Conservation (phyloP, 257 asterid genomes). For the Gentiana straminea region DNA sequence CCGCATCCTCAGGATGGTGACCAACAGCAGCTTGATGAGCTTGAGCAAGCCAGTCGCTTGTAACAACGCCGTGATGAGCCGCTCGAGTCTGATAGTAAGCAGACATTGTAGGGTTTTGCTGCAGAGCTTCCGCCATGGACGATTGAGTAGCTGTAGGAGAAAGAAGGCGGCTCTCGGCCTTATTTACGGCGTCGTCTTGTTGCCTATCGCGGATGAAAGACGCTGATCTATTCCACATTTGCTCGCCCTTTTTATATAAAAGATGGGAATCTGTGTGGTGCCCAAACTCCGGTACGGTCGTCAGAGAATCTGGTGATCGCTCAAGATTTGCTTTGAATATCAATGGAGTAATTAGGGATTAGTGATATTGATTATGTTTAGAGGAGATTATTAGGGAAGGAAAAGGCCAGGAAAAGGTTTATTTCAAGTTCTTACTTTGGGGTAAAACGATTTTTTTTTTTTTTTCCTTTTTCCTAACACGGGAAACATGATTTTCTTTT, state of each 20-base stretch:
- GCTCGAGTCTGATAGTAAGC: constrained; percentile 84
- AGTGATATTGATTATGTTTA: too few relatives aligned
- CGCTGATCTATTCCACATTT: constrained; percentile 46
- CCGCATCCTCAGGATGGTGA: constrained; percentile 21
- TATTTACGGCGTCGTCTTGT: constrained; percentile 21
- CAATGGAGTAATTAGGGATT: too few relatives aligned
- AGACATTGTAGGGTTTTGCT: constrained; percentile 39
- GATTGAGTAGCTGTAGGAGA: constrained; percentile 18
- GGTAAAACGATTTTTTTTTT: too few relatives aligned
- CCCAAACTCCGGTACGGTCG: background rate
- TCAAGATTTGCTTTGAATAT: too few relatives aligned
- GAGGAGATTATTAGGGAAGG: too few relatives aligned
- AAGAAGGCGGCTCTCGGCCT: constrained; percentile 23
- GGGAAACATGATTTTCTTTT: too few relatives aligned
- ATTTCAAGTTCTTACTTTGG: background rate
- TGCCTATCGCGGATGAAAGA: constrained; percentile 37
- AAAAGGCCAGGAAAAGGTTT: background rate
- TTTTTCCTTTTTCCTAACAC: too few relatives aligned
- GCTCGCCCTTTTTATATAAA: background rate
- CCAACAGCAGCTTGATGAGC: constrained; percentile 68
- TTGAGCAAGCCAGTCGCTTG: constrained; percentile 91
- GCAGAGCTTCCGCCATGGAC: constrained; percentile 41
- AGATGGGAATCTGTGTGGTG: background rate
- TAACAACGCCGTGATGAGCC: constrained; percentile 83
- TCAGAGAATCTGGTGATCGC: background rate